Evolutionary conservation across 495 filamentous ascomycete genomes (phyloP), one percentile per base, ranked within the genome.

Genomic region (Xylaria palmicola): DNA sequence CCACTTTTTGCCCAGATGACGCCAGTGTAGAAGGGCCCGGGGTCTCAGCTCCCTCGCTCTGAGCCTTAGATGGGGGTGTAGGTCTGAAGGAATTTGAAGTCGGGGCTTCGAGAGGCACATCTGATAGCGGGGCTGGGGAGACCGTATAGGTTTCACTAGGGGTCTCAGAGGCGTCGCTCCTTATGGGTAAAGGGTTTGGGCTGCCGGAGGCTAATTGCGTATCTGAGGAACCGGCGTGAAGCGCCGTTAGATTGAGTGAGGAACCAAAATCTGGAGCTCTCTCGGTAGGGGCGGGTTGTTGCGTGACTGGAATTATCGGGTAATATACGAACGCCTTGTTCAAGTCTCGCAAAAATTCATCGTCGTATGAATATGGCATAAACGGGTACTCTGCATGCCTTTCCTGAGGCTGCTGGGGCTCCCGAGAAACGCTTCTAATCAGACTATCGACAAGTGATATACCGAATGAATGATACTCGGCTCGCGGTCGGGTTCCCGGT

Each of bases 381-480:
- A 44, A 15, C 48, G 57, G 19, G 32, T 64, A 71, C 19, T 37
- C 45, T 9, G 41, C 13, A 27, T 61, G 37, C 44, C 62, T 60
- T 41, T 59, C 59, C 12, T 66, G 59, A 3, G 51, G 32, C 32
- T 59, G 56, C 49, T 69, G 66, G 29, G 62, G 30, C 26, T 60
- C 53, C 36, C 66, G 43, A 29, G 64, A 24, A 30, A 67, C 30
- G 19, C 39, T 63, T 22, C 55, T 56, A 52, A 72, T 63, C 19
- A 80, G 37, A 49, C 51, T 62, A 32, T 76, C 70, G 15, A 81
- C 60, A 5, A 79, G 55, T 6, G 68, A 57, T 27, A 80, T 65
- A 37, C 72, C 74, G 24, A 72, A 63, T 8, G 53, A 52, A 62
- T 81, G 74, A 62, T 79, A 80, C 8, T 58, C 62, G 37, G 60